Evolutionary conservation across 148 eudicot species (phyloP), one percentile per base, ranked within the genome.

Genomic region (Fallopia convolvulus): DNA sequence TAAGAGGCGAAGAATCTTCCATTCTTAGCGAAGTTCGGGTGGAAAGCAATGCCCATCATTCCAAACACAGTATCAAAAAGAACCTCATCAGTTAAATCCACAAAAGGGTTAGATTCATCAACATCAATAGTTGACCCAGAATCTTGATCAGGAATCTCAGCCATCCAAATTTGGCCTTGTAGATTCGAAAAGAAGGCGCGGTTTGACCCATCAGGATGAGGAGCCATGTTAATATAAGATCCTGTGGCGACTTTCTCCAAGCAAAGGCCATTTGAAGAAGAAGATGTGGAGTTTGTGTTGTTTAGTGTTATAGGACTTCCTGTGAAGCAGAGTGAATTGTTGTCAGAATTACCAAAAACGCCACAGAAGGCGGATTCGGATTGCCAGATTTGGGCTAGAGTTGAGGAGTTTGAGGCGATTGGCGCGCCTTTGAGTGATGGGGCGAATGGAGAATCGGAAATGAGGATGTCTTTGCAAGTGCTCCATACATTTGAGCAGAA

Each of bases 21-120:
- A 61, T 95, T 95, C 1, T 76, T 49, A 3, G 88, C 82, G 50
- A 92, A 95, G 50, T 92, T 78, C 2, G 97, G 97, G 77, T 95
- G 99, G 76, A 95, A 92, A 46, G 99, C 99, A 81, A 95, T 81
- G 36, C 99, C 99, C 72, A 95, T 73, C 99, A 95, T 91, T 30
- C 99, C 99, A 77, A 92, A 95, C 6, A 68, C 81, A 1, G 96
- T 84, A 71, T 95, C 99, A 12, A 78, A 87, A 58, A 87, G 85
- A 46, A 95, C 92, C 75, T 92, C 80, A 84, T 95, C 99, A 0
- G 97, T 90, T 78, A 95, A 84, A 80, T 95, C 99, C 5, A 89
- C 91, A 81, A 95, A 95, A 6, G 97, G 99, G 36, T 77, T 86
- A 23, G 93, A 89, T 80, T 90, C 93, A 56, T 91, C 92, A 4